Conservation (phyloP, 225 moss, liverwort and hornwort species). For the Rhytidiadelphus loreus region DNA sequence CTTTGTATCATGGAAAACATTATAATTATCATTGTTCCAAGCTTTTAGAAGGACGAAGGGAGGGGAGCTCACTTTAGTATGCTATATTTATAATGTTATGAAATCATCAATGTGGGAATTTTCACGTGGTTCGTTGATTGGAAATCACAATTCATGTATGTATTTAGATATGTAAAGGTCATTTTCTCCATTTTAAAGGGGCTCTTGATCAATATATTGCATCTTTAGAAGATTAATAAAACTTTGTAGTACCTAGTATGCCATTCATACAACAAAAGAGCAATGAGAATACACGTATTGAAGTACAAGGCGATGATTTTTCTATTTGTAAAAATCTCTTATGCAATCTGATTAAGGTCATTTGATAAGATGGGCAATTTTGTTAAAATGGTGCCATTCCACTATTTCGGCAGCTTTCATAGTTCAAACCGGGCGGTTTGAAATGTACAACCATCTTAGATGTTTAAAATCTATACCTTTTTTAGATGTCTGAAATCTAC, state of each 20-base stretch:
- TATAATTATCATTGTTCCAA: background rate
- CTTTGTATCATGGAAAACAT: background rate
- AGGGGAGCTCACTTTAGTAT: background rate
- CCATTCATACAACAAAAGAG: too few species aligned
- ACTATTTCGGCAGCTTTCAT: too few species aligned
- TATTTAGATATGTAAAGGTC: background rate
- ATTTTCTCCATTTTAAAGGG: too few species aligned
- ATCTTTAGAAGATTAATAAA: too few species aligned
- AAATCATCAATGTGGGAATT: background rate
- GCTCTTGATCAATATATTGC: too few species aligned
- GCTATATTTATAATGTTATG: background rate
- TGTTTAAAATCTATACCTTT: too few species aligned
- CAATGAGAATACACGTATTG: background rate
- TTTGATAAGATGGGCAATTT: too few species aligned
- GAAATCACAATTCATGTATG: background rate
- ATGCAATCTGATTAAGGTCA: fast-evolving
- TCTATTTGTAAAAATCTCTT: background rate
- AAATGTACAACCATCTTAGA: too few species aligned
- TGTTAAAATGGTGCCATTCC: too few species aligned
- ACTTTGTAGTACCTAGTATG: too few species aligned
- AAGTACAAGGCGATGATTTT: background rate
- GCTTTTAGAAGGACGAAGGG: background rate
- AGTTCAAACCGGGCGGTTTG: too few species aligned
- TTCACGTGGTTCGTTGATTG: background rate
- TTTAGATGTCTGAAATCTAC: too few species aligned